A percentile compares a stretch with the other conserved stretches of the same genome.
phyloP scores from a whole-genome alignment of 257 asterid species.

The Primulina tabacum region DNA sequence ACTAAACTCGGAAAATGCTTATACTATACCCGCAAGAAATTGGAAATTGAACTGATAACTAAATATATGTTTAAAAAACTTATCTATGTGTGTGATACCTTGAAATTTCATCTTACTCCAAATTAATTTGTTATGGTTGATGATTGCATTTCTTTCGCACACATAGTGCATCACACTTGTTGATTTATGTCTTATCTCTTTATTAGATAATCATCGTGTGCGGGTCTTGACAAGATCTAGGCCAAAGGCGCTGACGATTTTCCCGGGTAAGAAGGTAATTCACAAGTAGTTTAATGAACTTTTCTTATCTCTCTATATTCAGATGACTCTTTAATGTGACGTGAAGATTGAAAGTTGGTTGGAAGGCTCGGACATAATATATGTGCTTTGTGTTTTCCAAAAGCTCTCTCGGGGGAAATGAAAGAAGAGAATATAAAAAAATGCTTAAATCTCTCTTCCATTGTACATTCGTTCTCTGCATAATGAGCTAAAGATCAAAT shows the following conservation, averaged over 20 bases:
- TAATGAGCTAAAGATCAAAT: neutral
- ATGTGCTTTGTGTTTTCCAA: neutral
- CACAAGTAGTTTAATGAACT: constrained; percentile 25
- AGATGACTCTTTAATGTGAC: neutral
- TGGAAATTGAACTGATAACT: neutral
- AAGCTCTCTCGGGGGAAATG: neutral
- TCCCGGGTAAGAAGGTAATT: constrained; percentile 99
- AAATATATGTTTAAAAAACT: neutral
- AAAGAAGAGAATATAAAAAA: neutral
- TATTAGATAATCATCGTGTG: constrained; percentile 71
- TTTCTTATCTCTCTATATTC: neutral
- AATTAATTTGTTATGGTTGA: constrained; percentile 2
- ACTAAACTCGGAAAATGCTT: neutral
- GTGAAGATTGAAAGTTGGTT: neutral
- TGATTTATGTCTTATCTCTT: constrained; percentile 18
- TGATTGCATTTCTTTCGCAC: constrained; percentile 4
- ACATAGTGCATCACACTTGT: neutral
- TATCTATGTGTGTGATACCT: neutral
- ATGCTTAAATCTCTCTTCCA: too few relatives aligned
- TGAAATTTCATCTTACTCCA: neutral
- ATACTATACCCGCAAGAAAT: neutral
- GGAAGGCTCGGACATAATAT: neutral
- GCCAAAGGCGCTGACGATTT: constrained; percentile 67
- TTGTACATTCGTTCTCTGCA: too few relatives aligned
- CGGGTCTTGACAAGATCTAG: constrained; percentile 80